Evolutionary conservation across 192 early-diverging fungal genomes (phyloP).

Genomic region (Spinellus fusiger): DNA sequence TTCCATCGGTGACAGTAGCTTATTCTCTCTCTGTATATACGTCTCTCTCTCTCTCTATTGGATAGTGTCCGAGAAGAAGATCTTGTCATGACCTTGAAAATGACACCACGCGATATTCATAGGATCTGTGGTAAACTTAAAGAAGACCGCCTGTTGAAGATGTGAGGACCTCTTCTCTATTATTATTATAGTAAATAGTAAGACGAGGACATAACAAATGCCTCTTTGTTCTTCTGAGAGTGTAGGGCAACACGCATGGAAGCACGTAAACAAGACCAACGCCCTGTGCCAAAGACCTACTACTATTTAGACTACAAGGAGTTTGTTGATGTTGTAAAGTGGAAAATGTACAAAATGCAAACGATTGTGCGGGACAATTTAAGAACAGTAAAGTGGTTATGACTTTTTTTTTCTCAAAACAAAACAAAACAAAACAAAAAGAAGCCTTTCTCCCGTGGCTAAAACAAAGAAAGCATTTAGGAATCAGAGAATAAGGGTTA

Average conservation of each 20-base stretch:
- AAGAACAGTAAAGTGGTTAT: constrained; percentile 37
- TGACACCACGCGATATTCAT: constrained; percentile 65
- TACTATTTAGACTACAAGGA: constrained; percentile 91
- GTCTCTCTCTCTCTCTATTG: background rate
- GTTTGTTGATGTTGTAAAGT: constrained; percentile 92
- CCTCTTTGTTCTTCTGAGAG: background rate
- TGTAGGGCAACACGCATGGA: constrained; percentile 45
- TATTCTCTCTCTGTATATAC: background rate
- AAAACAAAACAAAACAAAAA: no score
- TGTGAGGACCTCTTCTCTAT: constrained; percentile 26
- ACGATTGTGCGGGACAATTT: constrained; percentile 49
- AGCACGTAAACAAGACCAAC: constrained; percentile 51
- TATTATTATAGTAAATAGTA: background rate
- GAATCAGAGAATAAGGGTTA: constrained; percentile 70
- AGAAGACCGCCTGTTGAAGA: constrained; percentile 71
- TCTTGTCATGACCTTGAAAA: constrained; percentile 56
- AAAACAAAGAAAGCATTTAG: no score
- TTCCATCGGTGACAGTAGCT: background rate
- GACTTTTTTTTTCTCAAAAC: no score
- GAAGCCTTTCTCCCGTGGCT: no score
- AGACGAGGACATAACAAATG: no score
- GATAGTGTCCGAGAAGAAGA: constrained; percentile 70
- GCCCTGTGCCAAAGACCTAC: constrained; percentile 56
- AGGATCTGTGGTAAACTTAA: constrained; percentile 76
- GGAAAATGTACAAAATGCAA: constrained; percentile 83